phyloP scores from a whole-genome alignment of 139 green algal species.

The Pseudopediastrum boryanum region DNA sequence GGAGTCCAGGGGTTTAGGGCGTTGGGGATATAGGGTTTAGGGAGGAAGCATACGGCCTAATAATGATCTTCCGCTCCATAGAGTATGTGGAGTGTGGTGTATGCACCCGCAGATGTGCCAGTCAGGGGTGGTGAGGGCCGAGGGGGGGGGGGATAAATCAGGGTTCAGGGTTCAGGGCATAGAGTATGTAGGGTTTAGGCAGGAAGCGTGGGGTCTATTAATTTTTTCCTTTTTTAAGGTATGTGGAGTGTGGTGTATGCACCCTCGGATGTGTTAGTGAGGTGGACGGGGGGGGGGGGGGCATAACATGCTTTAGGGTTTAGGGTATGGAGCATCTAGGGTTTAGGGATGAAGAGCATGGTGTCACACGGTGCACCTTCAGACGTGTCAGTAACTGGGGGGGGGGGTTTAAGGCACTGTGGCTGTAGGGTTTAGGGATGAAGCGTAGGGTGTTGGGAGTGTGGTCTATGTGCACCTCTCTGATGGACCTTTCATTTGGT shows the following conservation, averaged over 20 bases:
- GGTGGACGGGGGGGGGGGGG: neutral
- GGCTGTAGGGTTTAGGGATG: neutral
- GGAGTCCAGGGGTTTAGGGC: neutral
- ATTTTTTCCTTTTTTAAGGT: too few relatives aligned
- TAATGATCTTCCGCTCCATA: too few relatives aligned
- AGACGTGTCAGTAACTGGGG: slow-evolving; percentile 37
- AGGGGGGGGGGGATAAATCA: too few relatives aligned
- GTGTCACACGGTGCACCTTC: too few relatives aligned
- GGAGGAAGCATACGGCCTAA: too few relatives aligned
- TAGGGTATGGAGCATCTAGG: neutral
- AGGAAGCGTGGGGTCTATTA: too few relatives aligned
- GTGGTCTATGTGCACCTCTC: slow-evolving; percentile 47
- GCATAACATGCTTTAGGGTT: too few relatives aligned
- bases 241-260: slow-evolving; percentile 47
- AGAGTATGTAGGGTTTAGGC: neutral
- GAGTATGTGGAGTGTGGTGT: slow-evolving; percentile 47
- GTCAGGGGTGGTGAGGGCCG: too few relatives aligned
- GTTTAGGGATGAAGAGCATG: too few relatives aligned
- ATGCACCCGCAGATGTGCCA: slow-evolving; percentile 45
- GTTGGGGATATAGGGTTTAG: neutral
- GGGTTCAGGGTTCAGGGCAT: neutral
- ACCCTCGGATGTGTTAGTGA: slow-evolving; percentile 41
- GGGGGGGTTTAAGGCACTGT: neutral
- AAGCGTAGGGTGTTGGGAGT: too few relatives aligned
- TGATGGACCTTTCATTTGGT: too few relatives aligned